Base-by-base conservation (phyloP, 768 basidiomycete genomes). In the Ephemerocybe angulata region DNA sequence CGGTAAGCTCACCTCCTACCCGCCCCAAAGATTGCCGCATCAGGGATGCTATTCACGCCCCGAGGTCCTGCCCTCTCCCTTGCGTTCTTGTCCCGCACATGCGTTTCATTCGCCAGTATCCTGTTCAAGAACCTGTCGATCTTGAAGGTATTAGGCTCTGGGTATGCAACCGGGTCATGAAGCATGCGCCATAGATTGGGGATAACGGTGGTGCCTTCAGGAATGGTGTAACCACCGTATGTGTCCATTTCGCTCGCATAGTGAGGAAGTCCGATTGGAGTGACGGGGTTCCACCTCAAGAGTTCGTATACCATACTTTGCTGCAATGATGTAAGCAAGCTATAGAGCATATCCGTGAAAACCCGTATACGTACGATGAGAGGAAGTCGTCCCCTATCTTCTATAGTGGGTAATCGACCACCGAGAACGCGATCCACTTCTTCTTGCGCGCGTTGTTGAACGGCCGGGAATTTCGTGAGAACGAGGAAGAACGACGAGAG, bases 201-300 rank as follows among this genome's bases (percentile, higher is more conserved):
- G 47, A 69, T 43, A 27, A 66, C 49, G 29, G 61, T 60, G 7
- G 75, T 77, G 25, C 74, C 75, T 54, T 66, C 69, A 4, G 76
- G 78, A 37, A 78, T 73, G n/a, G 66, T 64, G 57, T 71, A 74
- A 11, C 74, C 75, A 8, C 60, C 50, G 52, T 77, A 77, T 35
- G 70, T 68, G 49, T 76, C 72, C 22, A 76, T 71, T 42, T 72
- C 65, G 7, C 69, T 48, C 11, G 61, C 59, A 50, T 61, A 67
- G 44, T 67, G 69, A 5, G 66, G 63, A 19, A 70, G 44, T 3
- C 67, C 66, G 27, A 75, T 54, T 3, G 73, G 73, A 1, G 69
- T 67, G 6, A 73, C 74, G 24, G 77, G 78, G 58, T 74, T 72
- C 77, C 77, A 78, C 49, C 78, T 65, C 7, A 79, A 58, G 22